These are phyloP conservation scores for Triticum monococcum DNA, from an alignment of 176 grass and related monocot species.

Conservation along the genomic window DNA sequence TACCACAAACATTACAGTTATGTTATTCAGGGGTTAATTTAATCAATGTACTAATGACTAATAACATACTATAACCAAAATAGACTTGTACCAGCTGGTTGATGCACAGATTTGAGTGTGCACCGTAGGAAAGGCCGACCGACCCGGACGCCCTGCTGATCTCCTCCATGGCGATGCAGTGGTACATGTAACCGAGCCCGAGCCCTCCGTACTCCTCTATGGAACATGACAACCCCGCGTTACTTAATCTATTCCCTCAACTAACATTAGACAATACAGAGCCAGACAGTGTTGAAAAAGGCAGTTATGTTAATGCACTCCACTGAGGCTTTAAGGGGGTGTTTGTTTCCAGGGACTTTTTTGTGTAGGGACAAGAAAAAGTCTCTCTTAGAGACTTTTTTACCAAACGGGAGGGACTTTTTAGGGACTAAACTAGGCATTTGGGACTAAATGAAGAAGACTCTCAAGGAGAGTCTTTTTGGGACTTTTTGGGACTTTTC, in stretches of 20 bases:
- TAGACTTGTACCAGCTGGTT: slow-evolving; percentile 71
- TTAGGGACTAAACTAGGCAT: too few relatives aligned
- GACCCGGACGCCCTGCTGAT: slow-evolving; percentile 88
- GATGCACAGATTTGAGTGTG: slow-evolving; percentile 93
- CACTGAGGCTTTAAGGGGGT: not conserved
- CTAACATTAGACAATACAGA: not conserved
- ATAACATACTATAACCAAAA: not conserved
- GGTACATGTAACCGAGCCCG: slow-evolving; percentile 88
- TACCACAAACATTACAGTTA: not conserved
- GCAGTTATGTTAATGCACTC: not conserved
- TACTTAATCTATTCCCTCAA: not conserved
- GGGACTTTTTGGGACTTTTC: too few relatives aligned
- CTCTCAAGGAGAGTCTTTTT: too few relatives aligned
- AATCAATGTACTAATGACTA: not conserved
- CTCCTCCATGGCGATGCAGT: slow-evolving; percentile 99
- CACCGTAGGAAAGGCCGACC: slow-evolving; percentile 94
- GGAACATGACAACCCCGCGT: not conserved
- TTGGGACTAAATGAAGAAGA: too few relatives aligned
- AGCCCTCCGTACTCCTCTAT: slow-evolving; percentile 90
- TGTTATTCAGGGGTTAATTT: not conserved
- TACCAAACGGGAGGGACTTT: too few relatives aligned
- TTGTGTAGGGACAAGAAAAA: too few relatives aligned
- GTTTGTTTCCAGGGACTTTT: too few relatives aligned
- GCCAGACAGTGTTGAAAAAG: not conserved
- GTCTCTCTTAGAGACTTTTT: too few relatives aligned